Evolutionary conservation across 495 filamentous ascomycete genomes (phyloP).

Genomic region (Penicillium canescens): DNA sequence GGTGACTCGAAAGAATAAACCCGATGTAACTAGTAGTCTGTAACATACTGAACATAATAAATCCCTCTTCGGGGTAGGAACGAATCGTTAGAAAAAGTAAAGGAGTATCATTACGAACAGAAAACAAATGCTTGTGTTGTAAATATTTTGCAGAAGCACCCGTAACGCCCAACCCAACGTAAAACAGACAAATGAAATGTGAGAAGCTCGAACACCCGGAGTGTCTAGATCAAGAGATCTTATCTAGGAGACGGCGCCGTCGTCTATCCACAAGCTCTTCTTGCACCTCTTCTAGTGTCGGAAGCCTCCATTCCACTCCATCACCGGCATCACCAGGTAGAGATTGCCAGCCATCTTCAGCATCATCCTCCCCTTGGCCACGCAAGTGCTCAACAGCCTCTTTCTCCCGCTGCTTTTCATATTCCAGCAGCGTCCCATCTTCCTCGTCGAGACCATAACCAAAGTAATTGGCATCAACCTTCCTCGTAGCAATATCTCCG

Average conservation of each 20-base stretch:
- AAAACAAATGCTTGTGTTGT: conserved; percentile 19
- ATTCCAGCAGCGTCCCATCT: conserved; percentile 78
- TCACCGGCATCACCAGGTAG: conserved; percentile 86
- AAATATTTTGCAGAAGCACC: conserved; percentile 25
- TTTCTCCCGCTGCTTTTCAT: conserved; percentile 81
- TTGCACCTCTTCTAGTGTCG: conserved; percentile 85
- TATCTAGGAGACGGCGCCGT: conserved; percentile 77
- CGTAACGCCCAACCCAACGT: conserved; percentile 23
- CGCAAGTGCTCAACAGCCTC: conserved; percentile 71
- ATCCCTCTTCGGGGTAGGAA: conserved; percentile 19
- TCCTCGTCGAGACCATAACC: conserved; percentile 95
- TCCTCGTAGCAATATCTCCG: conserved; percentile 69
- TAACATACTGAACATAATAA: conserved; percentile 28
- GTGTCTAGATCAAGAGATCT: conserved; percentile 56
- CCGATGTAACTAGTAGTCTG: conserved; percentile 19
- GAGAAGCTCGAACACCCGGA: not conserved
- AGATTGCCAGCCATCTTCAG: conserved; percentile 71
- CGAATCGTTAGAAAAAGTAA: conserved; percentile 10
- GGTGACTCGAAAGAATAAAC: conserved; percentile 33
- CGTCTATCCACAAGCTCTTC: conserved; percentile 89
- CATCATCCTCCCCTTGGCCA: conserved; percentile 41
- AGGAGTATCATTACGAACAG: conserved; percentile 8
- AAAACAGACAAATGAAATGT: conserved; percentile 15
- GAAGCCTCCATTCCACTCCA: conserved; percentile 80
- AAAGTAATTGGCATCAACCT: conserved; percentile 94